Percentiles rank a stretch among this genome's conserved stretches.
These are phyloP conservation scores for Diutina ranongensis DNA, from an alignment of 1,139 yeast species.

Conservation along the genomic window DNA sequence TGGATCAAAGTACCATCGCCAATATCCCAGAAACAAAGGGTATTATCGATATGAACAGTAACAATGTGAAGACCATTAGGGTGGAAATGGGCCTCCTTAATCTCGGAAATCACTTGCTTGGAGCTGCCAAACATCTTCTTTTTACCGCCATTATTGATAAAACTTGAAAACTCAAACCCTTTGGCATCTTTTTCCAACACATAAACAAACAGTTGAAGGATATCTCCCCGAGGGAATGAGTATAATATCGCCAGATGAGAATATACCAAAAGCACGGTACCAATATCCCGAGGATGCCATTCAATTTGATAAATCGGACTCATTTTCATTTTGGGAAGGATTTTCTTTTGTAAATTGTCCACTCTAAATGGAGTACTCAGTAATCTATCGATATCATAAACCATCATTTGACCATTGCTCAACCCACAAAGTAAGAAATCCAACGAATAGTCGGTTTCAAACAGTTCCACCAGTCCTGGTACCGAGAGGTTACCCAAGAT, in stretches of 20 bases:
- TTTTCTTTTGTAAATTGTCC: constrained; percentile 57
- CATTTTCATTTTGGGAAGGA: constrained; percentile 36
- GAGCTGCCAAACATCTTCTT: constrained; percentile 31
- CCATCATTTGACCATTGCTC: constrained; percentile 59
- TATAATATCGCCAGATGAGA: constrained; percentile 58
- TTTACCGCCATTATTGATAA: constrained; percentile 30
- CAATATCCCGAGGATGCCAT: constrained; percentile 87
- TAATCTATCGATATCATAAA: constrained; percentile 82
- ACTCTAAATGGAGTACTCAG: constrained; percentile 52
- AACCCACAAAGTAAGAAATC: constrained; percentile 83
- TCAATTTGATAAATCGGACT: constrained; percentile 56
- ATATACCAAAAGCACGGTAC: constrained; percentile 65
- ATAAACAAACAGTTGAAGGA: constrained; percentile 47
- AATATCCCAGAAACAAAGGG: constrained; percentile 89
- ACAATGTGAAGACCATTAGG: constrained; percentile 86
- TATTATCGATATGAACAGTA: constrained; percentile 71
- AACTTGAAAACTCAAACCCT: constrained; percentile 23
- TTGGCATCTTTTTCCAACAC: constrained; percentile 27
- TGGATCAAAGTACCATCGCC: constrained; percentile 60
- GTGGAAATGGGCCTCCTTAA: constrained; percentile 66
- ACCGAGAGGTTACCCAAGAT: constrained; percentile 44
- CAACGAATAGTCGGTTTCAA: constrained; percentile 72
- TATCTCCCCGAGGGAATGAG: constrained; percentile 49
- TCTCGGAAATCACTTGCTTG: constrained; percentile 35
- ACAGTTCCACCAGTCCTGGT: constrained; percentile 55